Evolutionary conservation across 2,329 filamentous ascomycete species (phyloP).

Genomic region (Thelonectria blattea): DNA sequence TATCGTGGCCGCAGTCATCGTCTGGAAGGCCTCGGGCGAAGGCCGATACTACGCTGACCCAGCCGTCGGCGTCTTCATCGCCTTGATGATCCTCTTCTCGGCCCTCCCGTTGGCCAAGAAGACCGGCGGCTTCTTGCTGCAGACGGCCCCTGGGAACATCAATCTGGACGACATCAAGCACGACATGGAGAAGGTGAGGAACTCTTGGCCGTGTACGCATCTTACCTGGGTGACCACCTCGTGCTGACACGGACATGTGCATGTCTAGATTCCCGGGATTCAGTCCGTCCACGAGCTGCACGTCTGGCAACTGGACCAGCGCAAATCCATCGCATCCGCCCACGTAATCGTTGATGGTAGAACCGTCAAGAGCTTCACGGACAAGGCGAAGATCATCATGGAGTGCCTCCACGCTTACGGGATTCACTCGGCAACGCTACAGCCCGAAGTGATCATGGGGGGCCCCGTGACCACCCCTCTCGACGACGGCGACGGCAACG

Average conservation of each 20-base stretch:
- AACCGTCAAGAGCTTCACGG: constrained; percentile 63
- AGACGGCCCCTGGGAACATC: constrained; percentile 68
- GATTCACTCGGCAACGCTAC: constrained; percentile 73
- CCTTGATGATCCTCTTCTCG: constrained; percentile 73
- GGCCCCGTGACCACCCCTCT: constrained; percentile 19
- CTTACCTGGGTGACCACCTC: not conserved
- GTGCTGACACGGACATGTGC: constrained; percentile 19
- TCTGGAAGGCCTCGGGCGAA: constrained; percentile 67
- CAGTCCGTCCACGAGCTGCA: constrained; percentile 74
- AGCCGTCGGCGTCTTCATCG: constrained; percentile 70
- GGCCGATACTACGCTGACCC: constrained; percentile 75
- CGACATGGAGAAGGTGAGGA: constrained; percentile 67
- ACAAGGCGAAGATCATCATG: constrained; percentile 64
- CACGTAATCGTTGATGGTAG: constrained; percentile 69
- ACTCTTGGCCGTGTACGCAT: not conserved
- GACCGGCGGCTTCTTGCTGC: constrained; percentile 69
- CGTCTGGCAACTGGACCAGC: constrained; percentile 75
- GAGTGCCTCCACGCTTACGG: constrained; percentile 77
- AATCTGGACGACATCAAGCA: constrained; percentile 68
- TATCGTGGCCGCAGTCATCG: constrained; percentile 70
- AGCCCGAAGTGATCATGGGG: constrained; percentile 59
- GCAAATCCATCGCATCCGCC: constrained; percentile 71
- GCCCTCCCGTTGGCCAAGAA: constrained; percentile 67
- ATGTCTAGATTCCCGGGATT: constrained; percentile 65
- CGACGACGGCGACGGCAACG: constrained; percentile 1